phyloP scores from a whole-genome alignment of 2,329 filamentous ascomycete species.

The Aspergillus quadrilineatus region DNA sequence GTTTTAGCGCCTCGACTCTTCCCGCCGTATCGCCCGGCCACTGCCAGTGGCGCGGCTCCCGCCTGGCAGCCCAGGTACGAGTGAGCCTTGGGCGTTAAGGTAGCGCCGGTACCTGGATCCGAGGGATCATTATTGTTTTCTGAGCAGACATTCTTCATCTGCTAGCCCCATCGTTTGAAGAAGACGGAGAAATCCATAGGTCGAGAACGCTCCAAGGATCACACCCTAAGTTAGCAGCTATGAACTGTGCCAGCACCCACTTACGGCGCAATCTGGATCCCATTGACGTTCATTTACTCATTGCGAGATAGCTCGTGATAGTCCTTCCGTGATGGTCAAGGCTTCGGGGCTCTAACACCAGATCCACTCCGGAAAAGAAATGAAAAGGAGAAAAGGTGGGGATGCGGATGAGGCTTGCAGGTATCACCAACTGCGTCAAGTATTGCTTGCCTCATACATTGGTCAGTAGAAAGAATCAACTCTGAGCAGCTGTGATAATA shows the following conservation, averaged over 20 bases:
- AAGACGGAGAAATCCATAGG: slow-evolving; percentile 11
- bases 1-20: slow-evolving; percentile 14
- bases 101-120: slow-evolving; percentile 5
- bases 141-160: neutral
- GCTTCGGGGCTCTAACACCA: neutral
- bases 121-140: slow-evolving; percentile 2
- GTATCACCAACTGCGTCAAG: slow-evolving; percentile 16
- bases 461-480: slow-evolving; percentile 14
- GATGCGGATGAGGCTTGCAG: slow-evolving; percentile 11
- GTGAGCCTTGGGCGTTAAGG: slow-evolving; percentile 4
- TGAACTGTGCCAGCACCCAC: slow-evolving; percentile 9
- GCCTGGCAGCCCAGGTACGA: slow-evolving; percentile 5
- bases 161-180: slow-evolving; percentile 3
- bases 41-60: slow-evolving; percentile 10
- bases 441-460: slow-evolving; percentile 17
- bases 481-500: slow-evolving; percentile 22
- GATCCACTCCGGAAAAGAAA: neutral
- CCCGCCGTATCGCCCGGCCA: slow-evolving; percentile 13
- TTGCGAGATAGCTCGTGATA: slow-evolving; percentile 1
- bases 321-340: slow-evolving; percentile 1
- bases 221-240: slow-evolving; percentile 13
- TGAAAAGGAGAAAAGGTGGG: slow-evolving; percentile 3
- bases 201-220: slow-evolving; percentile 3
- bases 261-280: neutral
- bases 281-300: slow-evolving; percentile 7